A percentile compares a stretch with the other conserved stretches of the same genome.
These are phyloP conservation scores for Trifolium subterraneum DNA, from an alignment of 306 rosid genomes.

Conservation along the genomic window DNA sequence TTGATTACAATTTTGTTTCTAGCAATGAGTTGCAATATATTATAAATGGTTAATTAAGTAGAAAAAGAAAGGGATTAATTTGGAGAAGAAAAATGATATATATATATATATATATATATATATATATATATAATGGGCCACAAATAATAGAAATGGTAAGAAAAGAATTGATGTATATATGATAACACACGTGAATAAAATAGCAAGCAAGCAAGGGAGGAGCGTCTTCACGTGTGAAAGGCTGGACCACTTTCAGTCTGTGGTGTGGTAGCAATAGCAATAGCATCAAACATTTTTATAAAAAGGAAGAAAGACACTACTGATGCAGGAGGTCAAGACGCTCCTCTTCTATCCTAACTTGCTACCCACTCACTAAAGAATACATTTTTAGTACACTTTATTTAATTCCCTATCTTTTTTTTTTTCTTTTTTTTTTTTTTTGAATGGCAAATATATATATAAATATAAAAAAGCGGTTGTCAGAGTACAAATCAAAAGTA, in stretches of 20 bases:
- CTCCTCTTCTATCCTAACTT: conserved; percentile 68
- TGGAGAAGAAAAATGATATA: conserved; percentile 22
- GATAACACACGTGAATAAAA: conserved; percentile 85
- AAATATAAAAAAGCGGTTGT: no score
- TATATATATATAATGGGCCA: no score
- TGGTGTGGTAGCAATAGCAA: neutral
- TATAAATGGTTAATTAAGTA: neutral
- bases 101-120: no score
- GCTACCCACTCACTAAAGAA: conserved; percentile 59
- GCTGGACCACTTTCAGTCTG: conserved; percentile 73
- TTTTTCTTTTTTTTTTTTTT: no score
- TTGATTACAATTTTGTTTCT: neutral
- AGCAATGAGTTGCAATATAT: neutral
- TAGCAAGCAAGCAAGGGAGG: conserved; percentile 63
- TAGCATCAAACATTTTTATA: conserved; percentile 37
- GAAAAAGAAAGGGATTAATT: neutral
- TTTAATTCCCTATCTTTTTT: neutral
- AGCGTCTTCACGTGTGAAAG: conserved; percentile 98
- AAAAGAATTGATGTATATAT: conserved; percentile 52
- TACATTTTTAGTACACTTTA: neutral
- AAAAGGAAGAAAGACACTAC: conserved; percentile 41
- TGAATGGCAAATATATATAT: no score
- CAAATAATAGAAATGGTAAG: neutral
- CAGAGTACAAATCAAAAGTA: no score
- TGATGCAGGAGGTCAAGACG: conserved; percentile 61